These are phyloP conservation scores for Arthrobotrys pseudoclavata DNA, from an alignment of 2,329 filamentous ascomycete genomes.

Conservation along the genomic window DNA sequence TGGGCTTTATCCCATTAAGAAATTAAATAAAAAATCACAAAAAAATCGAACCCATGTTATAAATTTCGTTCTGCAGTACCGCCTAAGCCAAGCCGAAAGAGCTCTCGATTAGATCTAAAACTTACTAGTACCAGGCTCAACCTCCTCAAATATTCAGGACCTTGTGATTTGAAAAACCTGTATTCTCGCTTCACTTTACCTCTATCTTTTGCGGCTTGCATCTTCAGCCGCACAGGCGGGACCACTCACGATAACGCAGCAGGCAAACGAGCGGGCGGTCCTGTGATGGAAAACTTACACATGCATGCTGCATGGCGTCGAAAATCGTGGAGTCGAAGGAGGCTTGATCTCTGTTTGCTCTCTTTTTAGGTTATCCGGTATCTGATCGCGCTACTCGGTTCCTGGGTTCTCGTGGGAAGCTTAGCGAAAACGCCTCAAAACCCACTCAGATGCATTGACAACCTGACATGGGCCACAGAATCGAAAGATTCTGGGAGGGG, in stretches of 20 bases:
- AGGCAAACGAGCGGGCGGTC: neutral
- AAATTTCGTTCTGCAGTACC: neutral
- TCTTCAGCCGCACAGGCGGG: slow-evolving; percentile 8
- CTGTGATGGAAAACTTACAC: slow-evolving; percentile 22
- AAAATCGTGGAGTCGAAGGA: slow-evolving; percentile 9
- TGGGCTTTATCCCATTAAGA: neutral
- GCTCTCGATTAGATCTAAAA: slow-evolving; percentile 28
- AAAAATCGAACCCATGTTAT: slow-evolving; percentile 5
- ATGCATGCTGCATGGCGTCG: slow-evolving; percentile 18
- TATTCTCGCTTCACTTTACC: slow-evolving; percentile 24
- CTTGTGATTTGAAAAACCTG: slow-evolving; percentile 8
- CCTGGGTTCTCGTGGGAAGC: slow-evolving; percentile 30
- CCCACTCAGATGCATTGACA: slow-evolving; percentile 27
- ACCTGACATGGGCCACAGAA: slow-evolving; percentile 15
- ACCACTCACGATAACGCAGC: neutral
- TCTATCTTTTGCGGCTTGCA: slow-evolving; percentile 6
- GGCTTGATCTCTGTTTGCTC: slow-evolving; percentile 17
- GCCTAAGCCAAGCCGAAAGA: slow-evolving; percentile 11
- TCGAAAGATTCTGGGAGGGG: slow-evolving; percentile 5
- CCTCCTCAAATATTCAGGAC: slow-evolving; percentile 7
- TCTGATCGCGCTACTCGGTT: slow-evolving; percentile 31
- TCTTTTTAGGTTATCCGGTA: slow-evolving; percentile 22
- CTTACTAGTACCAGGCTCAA: slow-evolving; percentile 6
- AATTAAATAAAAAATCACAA: neutral
- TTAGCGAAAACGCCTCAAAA: slow-evolving; percentile 32